Evolutionary conservation across 257 asterid species (phyloP).

Genomic region (Gynochthodes officinalis): DNA sequence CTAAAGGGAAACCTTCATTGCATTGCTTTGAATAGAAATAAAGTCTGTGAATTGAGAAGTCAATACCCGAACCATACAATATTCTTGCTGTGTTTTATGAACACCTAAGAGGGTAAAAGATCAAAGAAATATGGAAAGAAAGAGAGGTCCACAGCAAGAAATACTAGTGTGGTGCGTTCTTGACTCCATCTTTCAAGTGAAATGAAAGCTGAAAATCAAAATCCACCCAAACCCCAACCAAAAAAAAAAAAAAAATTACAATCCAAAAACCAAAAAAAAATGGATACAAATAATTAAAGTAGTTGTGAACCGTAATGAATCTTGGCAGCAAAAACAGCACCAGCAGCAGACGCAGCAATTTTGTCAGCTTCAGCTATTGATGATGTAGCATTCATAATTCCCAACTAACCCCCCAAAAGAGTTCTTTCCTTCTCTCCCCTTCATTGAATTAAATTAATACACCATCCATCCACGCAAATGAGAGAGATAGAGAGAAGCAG

Average conservation of each 20-base stretch:
- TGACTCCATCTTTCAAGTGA: slow-evolving; percentile 43
- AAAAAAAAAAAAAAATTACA: not conserved
- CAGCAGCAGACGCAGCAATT: slow-evolving; percentile 34
- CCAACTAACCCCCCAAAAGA: slow-evolving; percentile 49
- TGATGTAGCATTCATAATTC: slow-evolving; percentile 49
- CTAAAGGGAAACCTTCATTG: slow-evolving; percentile 17
- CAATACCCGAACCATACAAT: slow-evolving; percentile 98
- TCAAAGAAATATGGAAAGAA: not conserved
- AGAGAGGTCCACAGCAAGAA: slow-evolving; percentile 26
- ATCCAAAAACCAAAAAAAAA: not conserved
- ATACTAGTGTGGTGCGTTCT: slow-evolving; percentile 55
- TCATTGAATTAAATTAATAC: slow-evolving; percentile 23
- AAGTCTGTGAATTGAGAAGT: slow-evolving; percentile 57
- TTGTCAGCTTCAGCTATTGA: slow-evolving; percentile 52
- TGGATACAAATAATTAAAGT: slow-evolving; percentile 15
- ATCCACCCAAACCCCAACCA: not conserved
- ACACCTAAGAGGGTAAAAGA: not conserved
- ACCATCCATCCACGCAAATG: slow-evolving; percentile 6
- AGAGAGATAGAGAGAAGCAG: not conserved
- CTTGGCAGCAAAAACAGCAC: slow-evolving; percentile 36
- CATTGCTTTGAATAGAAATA: too few relatives aligned
- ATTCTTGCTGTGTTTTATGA: slow-evolving; percentile 31
- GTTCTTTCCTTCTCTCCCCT: slow-evolving; percentile 19
- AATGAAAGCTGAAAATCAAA: slow-evolving; percentile 7
- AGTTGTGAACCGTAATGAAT: slow-evolving; percentile 43